phyloP scores from a whole-genome alignment of 2,329 filamentous ascomycete species.

The Phialocephala sp. region DNA sequence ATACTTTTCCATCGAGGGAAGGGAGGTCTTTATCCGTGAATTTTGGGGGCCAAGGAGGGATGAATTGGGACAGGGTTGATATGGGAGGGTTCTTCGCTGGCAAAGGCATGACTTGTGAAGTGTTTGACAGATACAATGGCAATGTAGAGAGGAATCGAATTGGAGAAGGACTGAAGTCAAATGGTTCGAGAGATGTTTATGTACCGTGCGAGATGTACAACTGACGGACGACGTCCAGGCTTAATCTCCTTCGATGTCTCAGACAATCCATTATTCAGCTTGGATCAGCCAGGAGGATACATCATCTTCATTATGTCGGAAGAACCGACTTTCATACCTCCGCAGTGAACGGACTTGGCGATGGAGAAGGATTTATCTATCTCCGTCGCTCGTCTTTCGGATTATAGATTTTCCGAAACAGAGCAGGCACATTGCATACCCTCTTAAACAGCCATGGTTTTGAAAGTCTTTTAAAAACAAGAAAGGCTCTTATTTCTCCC shows the following conservation, averaged over 20 bases:
- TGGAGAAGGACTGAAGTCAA: not conserved
- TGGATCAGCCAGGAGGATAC: not conserved
- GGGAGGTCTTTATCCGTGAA: constrained; percentile 40
- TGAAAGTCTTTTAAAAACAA: no score
- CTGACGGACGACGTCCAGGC: no score
- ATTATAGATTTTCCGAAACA: not conserved
- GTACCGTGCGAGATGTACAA: not conserved
- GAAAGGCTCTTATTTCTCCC: no score
- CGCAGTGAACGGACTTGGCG: not conserved
- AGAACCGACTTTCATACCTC: not conserved
- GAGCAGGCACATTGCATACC: not conserved
- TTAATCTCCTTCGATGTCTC: no score
- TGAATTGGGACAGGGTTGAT: constrained; percentile 8
- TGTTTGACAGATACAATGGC: no score
- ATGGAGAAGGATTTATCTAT: not conserved
- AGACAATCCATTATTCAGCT: no score
- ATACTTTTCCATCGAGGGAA: constrained; percentile 46
- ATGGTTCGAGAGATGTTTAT: not conserved
- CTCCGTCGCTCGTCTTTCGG: not conserved
- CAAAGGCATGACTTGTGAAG: not conserved
- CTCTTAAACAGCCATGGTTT: no score
- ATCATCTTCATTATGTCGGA: not conserved
- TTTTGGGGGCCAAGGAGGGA: constrained; percentile 11
- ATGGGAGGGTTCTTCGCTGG: not conserved
- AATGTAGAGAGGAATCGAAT: not conserved